A percentile compares a stretch with the other conserved stretches of the same genome.
These are phyloP conservation scores for Thuidium tamariscinum DNA, from an alignment of 225 moss, liverwort and hornwort species.

Conservation along the genomic window DNA sequence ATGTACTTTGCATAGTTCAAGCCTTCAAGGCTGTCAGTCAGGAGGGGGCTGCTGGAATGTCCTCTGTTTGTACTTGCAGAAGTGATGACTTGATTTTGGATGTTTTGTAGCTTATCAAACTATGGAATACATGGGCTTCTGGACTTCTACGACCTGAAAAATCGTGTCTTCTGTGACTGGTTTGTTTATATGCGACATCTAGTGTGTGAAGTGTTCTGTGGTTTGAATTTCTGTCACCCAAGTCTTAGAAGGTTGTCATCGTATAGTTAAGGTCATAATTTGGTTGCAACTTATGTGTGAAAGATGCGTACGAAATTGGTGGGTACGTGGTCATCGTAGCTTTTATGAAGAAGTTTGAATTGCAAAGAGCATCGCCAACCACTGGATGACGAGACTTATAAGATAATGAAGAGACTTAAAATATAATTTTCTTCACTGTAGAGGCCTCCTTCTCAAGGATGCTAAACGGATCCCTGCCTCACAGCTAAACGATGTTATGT, in stretches of 20 bases:
- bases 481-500: too few relatives aligned
- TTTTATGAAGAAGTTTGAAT: not conserved
- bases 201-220: not conserved
- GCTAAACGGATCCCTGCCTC: too few relatives aligned
- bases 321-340: not conserved
- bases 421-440: too few relatives aligned
- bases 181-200: not conserved
- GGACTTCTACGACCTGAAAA: not conserved
- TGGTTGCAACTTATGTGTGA: not conserved
- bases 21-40: not conserved
- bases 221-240: not conserved
- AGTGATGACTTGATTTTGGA: constrained; percentile 3
- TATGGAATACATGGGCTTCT: constrained; percentile 7
- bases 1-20: not conserved
- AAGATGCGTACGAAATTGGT: not conserved
- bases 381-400: too few relatives aligned
- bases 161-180: not conserved
- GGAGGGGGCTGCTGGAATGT: not conserved
- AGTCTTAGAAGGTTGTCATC: not conserved
- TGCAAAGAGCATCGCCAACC: not conserved
- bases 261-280: not conserved
- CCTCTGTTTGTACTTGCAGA: not conserved
- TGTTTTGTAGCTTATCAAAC: constrained; percentile 2
- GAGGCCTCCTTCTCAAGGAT: too few relatives aligned
- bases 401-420: too few relatives aligned